Percentiles rank a stretch among this genome's conserved stretches.
Conservation (phyloP, 345 rosid genomes). For the Kernera saxatilis region DNA sequence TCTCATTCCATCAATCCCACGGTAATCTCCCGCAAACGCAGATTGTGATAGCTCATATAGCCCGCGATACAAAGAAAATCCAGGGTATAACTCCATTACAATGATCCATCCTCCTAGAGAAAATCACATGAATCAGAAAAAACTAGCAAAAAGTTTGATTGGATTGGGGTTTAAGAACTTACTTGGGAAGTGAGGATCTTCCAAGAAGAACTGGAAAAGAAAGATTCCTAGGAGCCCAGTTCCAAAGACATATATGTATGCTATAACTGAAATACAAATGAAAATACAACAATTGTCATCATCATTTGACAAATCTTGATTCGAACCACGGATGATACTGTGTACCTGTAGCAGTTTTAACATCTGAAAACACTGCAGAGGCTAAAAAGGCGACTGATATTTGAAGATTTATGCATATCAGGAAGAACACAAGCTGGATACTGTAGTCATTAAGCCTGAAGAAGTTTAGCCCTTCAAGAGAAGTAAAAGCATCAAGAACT, state of each 20-base stretch:
- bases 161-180: slow-evolving; percentile 26
- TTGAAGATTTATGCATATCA: slow-evolving; percentile 74
- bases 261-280: slow-evolving; percentile 44
- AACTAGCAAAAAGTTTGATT: not conserved
- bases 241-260: slow-evolving; percentile 74
- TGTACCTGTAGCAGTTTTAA: slow-evolving; percentile 91
- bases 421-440: slow-evolving; percentile 73
- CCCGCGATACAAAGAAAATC: slow-evolving; percentile 84
- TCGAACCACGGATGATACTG: not conserved
- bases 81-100: slow-evolving; percentile 82
- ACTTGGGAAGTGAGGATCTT: slow-evolving; percentile 76
- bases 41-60: slow-evolving; percentile 72
- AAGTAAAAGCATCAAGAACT: slow-evolving; percentile 6
- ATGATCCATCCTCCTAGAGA: slow-evolving; percentile 60
- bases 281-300: not conserved
- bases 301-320: not conserved
- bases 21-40: slow-evolving; percentile 43
- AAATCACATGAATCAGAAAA: not conserved
- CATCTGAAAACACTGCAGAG: slow-evolving; percentile 67
- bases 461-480: slow-evolving; percentile 70
- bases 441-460: slow-evolving; percentile 74
- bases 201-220: slow-evolving; percentile 62
- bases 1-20: slow-evolving; percentile 67
- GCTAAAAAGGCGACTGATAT: slow-evolving; percentile 69
- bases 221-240: slow-evolving; percentile 82